Evolutionary conservation across 1,284 basidiomycete species (phyloP).

Genomic region (Ganoderma leucocontextum): DNA sequence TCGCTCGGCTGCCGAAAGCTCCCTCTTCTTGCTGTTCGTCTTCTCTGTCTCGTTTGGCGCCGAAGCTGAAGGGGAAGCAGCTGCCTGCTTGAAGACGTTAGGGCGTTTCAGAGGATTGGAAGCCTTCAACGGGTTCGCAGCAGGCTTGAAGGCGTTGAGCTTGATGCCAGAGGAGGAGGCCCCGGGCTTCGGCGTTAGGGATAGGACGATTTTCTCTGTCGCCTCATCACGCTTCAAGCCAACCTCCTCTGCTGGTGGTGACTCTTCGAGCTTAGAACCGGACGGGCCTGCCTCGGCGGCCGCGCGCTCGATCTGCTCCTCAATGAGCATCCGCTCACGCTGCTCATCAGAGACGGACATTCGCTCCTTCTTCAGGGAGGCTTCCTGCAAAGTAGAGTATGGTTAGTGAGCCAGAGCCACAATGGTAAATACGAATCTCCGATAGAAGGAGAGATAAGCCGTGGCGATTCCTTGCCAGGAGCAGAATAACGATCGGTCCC

Average conservation of each 20-base stretch:
- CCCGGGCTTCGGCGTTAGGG: constrained; percentile 64
- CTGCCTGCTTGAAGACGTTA: constrained; percentile 77
- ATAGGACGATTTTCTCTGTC: constrained; percentile 76
- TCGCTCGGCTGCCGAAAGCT: constrained; percentile 84
- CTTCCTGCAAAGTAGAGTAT: constrained; percentile 62
- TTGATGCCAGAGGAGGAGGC: constrained; percentile 64
- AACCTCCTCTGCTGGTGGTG: constrained; percentile 55
- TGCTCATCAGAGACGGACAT: constrained; percentile 94
- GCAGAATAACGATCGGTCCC: constrained; percentile 1
- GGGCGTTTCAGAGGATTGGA: constrained; percentile 66
- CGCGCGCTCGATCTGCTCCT: constrained; percentile 95
- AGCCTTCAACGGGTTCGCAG: constrained; percentile 57
- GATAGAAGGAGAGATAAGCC: constrained; percentile 7
- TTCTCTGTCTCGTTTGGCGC: constrained; percentile 33
- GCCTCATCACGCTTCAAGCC: constrained; percentile 80
- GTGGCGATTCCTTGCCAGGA: constrained; percentile 1
- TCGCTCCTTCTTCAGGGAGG: constrained; percentile 91
- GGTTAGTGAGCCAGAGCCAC: not conserved
- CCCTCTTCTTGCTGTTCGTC: constrained; percentile 56
- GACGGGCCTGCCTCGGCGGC: constrained; percentile 45
- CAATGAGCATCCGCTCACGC: constrained; percentile 88
- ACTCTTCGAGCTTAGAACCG: constrained; percentile 35
- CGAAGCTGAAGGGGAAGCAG: constrained; percentile 31
- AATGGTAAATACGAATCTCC: not conserved
- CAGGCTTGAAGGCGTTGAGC: constrained; percentile 58